Conservation (phyloP, 169 alveolate species). For the Plasmodium billcollinsi region DNA sequence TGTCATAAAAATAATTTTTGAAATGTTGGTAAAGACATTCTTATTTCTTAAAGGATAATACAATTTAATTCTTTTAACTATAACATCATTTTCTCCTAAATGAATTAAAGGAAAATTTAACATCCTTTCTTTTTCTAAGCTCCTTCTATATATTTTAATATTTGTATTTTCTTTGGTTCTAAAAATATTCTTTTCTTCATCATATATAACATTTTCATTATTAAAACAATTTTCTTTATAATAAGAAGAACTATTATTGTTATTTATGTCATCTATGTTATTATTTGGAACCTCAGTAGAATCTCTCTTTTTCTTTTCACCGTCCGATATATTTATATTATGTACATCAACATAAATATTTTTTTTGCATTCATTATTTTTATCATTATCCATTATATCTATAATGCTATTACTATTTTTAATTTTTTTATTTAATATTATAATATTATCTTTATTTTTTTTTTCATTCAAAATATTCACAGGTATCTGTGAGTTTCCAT, state of each 20-base stretch:
- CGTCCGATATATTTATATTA: conserved; percentile 19
- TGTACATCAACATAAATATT: neutral
- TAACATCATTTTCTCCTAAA: conserved; percentile 69
- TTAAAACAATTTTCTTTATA: conserved; percentile 52
- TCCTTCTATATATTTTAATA: conserved; percentile 58
- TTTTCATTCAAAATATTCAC: neutral
- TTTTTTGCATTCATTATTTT: conserved; percentile 11
- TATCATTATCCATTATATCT: conserved; percentile 1
- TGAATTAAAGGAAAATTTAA: conserved; percentile 47
- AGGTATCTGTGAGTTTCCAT: neutral
- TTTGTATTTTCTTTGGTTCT: conserved; percentile 70
- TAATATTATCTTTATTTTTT: neutral
- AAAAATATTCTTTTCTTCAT: conserved; percentile 44
- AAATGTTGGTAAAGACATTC: conserved; percentile 53
- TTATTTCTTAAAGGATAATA: conserved; percentile 53
- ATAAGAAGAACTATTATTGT: conserved; percentile 20
- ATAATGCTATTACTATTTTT: neutral
- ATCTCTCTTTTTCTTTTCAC: neutral
- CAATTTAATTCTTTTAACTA: conserved; percentile 54
- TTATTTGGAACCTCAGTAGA: conserved; percentile 4
- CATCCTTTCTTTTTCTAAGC: conserved; percentile 54
- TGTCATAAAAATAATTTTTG: conserved; percentile 68
- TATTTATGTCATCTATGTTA: conserved; percentile 7
- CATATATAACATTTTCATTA: conserved; percentile 65
- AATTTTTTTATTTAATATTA: neutral